These are phyloP conservation scores for Canavalia ensiformis DNA, from an alignment of 306 rosid genomes.

Conservation along the genomic window DNA sequence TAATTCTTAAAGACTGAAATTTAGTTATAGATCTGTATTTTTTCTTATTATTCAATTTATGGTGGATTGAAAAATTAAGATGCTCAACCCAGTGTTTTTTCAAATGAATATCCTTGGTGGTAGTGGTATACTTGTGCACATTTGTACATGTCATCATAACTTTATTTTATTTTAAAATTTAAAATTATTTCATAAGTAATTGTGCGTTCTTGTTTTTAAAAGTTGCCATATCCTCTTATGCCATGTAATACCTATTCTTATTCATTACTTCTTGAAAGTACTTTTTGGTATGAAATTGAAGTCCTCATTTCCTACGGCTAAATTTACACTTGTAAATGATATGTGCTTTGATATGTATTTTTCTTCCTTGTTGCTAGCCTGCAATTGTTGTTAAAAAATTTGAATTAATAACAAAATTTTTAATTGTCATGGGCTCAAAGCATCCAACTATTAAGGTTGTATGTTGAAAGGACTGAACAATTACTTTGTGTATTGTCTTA, in stretches of 20 bases:
- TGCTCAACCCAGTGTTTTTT: background rate
- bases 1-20: background rate
- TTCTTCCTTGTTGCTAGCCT: background rate
- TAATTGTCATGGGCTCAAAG: background rate
- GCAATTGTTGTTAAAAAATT: slow-evolving; percentile 7
- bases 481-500: slow-evolving; percentile 6
- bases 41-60: slow-evolving; percentile 7
- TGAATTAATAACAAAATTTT: background rate
- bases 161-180: background rate
- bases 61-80: background rate
- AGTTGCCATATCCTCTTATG: background rate
- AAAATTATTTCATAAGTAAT: background rate
- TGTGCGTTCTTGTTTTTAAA: background rate
- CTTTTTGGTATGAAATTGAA: slow-evolving; percentile 17
- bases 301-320: background rate
- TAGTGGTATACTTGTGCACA: background rate
- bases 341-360: background rate
- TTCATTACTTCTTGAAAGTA: slow-evolving; percentile 13
- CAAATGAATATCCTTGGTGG: background rate
- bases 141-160: background rate
- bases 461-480: slow-evolving; percentile 1
- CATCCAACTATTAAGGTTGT: background rate
- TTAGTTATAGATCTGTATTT: background rate
- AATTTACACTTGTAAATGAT: background rate
- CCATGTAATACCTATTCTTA: background rate